Base-by-base conservation (phyloP, 768 basidiomycete genomes). In the Suillus cothurnatus region DNA sequence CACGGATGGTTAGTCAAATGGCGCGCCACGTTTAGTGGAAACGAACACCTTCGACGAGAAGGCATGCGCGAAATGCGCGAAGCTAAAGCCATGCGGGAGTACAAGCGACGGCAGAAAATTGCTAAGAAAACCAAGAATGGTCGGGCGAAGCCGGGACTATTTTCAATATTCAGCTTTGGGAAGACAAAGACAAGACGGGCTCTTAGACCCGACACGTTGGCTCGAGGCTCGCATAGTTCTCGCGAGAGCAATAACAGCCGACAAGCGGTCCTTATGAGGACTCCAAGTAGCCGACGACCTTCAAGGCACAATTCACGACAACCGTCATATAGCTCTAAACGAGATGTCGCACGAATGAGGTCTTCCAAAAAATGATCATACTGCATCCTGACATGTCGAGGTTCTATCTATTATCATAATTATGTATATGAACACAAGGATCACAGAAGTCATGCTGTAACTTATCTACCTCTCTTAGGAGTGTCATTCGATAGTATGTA, bases 1-100 rank as follows among this genome's bases (percentile, higher is more conserved):
- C 91, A 92, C 68, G 91, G 91, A 38, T 92, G 90, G 89, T 79
- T 92, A 65, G 86, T 87, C n/a, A 92, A 92, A 76, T 84, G 88
- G 85, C 83, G 90, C 66, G 91, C 90, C 31, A 91, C 90, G 15
- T 79, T 92, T 38, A 72, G 82, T 38, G 89, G 88, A 41, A 81
- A 90, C 71, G 89, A 91, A 71, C 71, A 68, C 23, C 76, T 89
- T 56, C 82, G 90, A 67, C 83, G 78, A 75, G 85, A 86, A 80
- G 91, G 91, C 55, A 91, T 91, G 73, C 81, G 80, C 61, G 91
- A 92, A 76, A 92, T 92, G 87, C 79, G 79, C 59, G 83, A 83
- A 34, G 90, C 90, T 23, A 76, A 74, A 67, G 73, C 72, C 61
- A 71, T 67, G 50, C 72, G 71, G 67, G 74, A 77, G 63, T 64